These are phyloP conservation scores for Biscutella laevigata DNA, from an alignment of 441 rosid species.

Conservation along the genomic window DNA sequence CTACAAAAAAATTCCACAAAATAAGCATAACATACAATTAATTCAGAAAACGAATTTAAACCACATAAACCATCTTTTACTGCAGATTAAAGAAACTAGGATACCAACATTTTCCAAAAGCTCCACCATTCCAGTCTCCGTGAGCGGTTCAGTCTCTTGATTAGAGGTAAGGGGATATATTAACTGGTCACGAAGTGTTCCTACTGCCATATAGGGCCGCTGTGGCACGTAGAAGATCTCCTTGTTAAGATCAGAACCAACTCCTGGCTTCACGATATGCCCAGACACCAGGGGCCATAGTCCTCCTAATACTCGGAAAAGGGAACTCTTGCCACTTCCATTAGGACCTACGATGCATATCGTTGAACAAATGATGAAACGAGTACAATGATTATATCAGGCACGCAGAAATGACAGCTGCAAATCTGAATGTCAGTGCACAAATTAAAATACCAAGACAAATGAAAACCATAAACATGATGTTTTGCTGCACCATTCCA, in stretches of 20 bases:
- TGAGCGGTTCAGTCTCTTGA: conserved; percentile 64
- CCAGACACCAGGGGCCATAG: conserved; percentile 98
- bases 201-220: conserved; percentile 96
- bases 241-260: conserved; percentile 97
- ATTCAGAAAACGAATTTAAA: conserved; percentile 3
- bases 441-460: background rate
- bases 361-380: background rate
- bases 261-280: conserved; percentile 95
- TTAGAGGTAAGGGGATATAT: conserved; percentile 88
- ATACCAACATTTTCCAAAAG: conserved; percentile 75
- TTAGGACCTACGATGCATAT: conserved; percentile 77
- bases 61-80: conserved; percentile 9
- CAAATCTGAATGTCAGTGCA: conserved; percentile 2
- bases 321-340: conserved; percentile 99
- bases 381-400: background rate
- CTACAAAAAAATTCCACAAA: conserved; percentile 32
- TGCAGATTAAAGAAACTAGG: conserved; percentile 3
- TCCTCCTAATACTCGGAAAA: conserved; percentile 98
- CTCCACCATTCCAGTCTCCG: conserved; percentile 79
- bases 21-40: conserved; percentile 5
- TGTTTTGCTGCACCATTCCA: no score
- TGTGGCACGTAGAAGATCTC: conserved; percentile 99
- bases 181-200: conserved; percentile 95
- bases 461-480: no score
- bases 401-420: background rate